Base-by-base conservation (phyloP, 495 filamentous ascomycete genomes). In the Bacidia rubella region DNA sequence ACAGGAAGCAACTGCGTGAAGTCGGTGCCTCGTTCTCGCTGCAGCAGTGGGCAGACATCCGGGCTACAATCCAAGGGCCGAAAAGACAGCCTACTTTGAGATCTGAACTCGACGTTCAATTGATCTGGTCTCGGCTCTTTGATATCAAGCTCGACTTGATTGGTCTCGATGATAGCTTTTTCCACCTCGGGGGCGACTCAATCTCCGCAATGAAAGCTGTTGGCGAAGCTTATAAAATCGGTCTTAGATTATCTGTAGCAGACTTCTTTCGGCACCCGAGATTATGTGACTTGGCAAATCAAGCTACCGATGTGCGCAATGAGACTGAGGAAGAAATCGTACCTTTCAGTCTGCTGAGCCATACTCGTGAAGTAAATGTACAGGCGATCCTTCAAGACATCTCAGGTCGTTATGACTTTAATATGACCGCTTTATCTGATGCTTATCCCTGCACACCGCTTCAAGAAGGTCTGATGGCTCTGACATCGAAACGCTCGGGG, bases 101-200 rank as follows among this genome's bases (percentile, higher is more conserved):
- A 26, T 38, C 35, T 17, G 61, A 71, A 54, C 52, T 51, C 22
- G 52, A 41, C 22, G 58, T 74, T 9, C 65, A 63, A 42, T 40
- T 58, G 9, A 47, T 71, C 21, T 73, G 68, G 70, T 60, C 60
- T 23, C 26, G 57, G 0, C 60, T 65, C 0, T 54, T 75, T 0
- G 62, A 61, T 4, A 55, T 67, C 2, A 22, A 57, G 0, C 38
- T 55, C 0, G 58, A 50, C 2, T 48, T 60, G 3, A 73, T 79
- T 25, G 63, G 65, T 4, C 60, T 72, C 2, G 65, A 71, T n/a
- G 71, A 74, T 51, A 69, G 64, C 57, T 79, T 79, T 57, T 74
- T 78, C 65, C 64, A 66, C 22, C 66, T 76, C 26, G 77, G 77
- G 2, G 76, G 77, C 25, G 75, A 81, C 57, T 78, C 75, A 7